Evolutionary conservation across 2,329 filamentous ascomycete genomes (phyloP).

Genomic region (Venturia nashicola): DNA sequence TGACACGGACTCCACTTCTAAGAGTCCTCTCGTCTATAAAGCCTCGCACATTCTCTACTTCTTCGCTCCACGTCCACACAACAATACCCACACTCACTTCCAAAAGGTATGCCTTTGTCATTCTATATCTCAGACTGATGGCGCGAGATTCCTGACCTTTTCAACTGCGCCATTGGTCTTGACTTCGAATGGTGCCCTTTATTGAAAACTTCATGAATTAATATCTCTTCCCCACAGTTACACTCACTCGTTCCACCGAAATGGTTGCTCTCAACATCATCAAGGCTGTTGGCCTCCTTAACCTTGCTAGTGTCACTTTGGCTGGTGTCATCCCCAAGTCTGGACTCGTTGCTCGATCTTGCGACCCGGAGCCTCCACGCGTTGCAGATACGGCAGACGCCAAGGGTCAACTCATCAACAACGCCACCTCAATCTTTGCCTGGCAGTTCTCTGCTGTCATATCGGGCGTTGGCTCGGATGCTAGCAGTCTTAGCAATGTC

Average conservation of each 20-base stretch:
- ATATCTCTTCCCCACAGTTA: neutral
- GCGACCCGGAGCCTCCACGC: constrained; percentile 13
- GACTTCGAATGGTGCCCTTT: neutral
- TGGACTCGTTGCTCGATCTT: constrained; percentile 3
- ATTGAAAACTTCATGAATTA: neutral
- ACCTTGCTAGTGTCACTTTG: neutral
- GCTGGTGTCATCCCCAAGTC: neutral
- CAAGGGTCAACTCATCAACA: constrained; percentile 10
- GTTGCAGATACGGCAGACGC: neutral
- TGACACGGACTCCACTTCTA: neutral
- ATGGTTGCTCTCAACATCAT: neutral
- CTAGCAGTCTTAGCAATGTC: neutral
- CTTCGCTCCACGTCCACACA: neutral
- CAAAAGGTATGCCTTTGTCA: neutral
- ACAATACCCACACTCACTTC: neutral
- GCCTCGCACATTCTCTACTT: neutral
- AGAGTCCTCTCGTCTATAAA: neutral
- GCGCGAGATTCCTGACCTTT: neutral
- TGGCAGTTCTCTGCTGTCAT: constrained; percentile 16
- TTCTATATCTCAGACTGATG: no score
- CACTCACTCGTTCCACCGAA: neutral
- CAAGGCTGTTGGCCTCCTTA: neutral
- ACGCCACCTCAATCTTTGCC: constrained; percentile 17
- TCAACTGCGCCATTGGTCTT: neutral
- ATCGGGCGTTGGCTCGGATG: neutral